phyloP scores from a whole-genome alignment of 2,329 filamentous ascomycete species.

The Albifimbria verrucaria region DNA sequence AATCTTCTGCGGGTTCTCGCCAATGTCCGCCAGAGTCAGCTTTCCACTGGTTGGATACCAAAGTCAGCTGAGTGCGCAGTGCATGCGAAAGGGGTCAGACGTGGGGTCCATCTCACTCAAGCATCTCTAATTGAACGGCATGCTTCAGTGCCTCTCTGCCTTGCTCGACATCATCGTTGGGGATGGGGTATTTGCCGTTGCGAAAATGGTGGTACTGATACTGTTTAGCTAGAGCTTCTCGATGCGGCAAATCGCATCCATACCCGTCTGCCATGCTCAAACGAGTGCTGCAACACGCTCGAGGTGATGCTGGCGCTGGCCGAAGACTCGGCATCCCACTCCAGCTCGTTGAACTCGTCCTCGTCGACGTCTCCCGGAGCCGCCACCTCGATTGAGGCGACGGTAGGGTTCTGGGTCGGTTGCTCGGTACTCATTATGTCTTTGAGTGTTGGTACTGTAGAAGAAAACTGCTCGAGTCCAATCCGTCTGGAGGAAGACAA shows the following conservation, averaged over 20 bases:
- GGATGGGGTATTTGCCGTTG: conserved; percentile 17
- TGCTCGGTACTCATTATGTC: not conserved
- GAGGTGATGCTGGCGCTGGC: conserved; percentile 16
- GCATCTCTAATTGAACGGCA: conserved; percentile 25
- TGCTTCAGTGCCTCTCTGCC: conserved; percentile 25
- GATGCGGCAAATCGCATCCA: not conserved
- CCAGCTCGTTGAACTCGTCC: conserved; percentile 16
- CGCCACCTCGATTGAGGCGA: not conserved
- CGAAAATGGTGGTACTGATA: not conserved
- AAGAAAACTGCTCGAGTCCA: too few species aligned
- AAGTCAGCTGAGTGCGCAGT: accelerated
- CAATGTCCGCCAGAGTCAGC: conserved; percentile 15
- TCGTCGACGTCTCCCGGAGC: conserved; percentile 7
- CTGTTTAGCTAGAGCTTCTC: conserved; percentile 9
- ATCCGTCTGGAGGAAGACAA: too few species aligned
- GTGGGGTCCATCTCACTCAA: conserved; percentile 10
- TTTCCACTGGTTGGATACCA: conserved; percentile 12
- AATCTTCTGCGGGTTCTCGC: conserved; percentile 13
- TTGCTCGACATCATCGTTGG: conserved; percentile 21
- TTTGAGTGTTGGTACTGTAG: not conserved
- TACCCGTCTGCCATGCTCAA: conserved; percentile 20
- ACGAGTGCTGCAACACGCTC: conserved; percentile 19
- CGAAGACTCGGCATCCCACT: conserved; percentile 14
- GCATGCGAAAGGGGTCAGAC: not conserved
- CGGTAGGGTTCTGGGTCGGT: not conserved